Base-by-base conservation (phyloP, 2,329 filamentous ascomycete genomes). In the Chrysoporthe cubensis region DNA sequence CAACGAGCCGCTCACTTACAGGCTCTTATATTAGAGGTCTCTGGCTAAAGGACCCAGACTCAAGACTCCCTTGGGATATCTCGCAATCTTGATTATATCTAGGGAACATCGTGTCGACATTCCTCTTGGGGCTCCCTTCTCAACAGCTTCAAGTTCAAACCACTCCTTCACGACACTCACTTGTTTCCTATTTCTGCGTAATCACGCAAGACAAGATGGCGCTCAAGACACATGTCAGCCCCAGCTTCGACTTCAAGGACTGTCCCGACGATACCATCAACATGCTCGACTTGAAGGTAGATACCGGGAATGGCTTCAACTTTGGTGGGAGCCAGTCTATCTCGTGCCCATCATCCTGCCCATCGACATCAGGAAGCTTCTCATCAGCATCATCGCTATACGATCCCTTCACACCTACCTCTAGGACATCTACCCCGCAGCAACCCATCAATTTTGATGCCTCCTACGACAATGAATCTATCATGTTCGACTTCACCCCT, bases 381-480 rank as follows among this genome's bases (percentile, higher is more conserved):
- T 69, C 68, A 3, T 69, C 68, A 48, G 61, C 68, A 44, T 69
- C 68, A n/a, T 67, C 68, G 13, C 42, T 69, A 37, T 67, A 64
- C 50, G 68, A 67, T 58, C 65, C 68, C 26, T 64, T 69, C 57
- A 69, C 68, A 16, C 68, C 68, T 8, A 66, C 65, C 9, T 66
- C 68, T 18, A 67, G 68, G 44, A 69, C 66, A 14, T 62, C 65
- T 3, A 69, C 65, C 7, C 68, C 68, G 21, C 65, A 67, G 50
- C 68, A 69, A 8, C 43, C 62, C 43, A 69, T 67, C 42, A 59
- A 69, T 40, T 65, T 58, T 54, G 65, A 65, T 54, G 60, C 43
- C 14, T 58, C 68, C 50, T 64, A 42, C 57, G 57, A 60, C 18
- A 57, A 59, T 43, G 65, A 58, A 2, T n/a, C 62, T 42, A 58